These are phyloP conservation scores for Papiliotrema terrestris DNA, from an alignment of 1,284 basidiomycete species.

Conservation along the genomic window DNA sequence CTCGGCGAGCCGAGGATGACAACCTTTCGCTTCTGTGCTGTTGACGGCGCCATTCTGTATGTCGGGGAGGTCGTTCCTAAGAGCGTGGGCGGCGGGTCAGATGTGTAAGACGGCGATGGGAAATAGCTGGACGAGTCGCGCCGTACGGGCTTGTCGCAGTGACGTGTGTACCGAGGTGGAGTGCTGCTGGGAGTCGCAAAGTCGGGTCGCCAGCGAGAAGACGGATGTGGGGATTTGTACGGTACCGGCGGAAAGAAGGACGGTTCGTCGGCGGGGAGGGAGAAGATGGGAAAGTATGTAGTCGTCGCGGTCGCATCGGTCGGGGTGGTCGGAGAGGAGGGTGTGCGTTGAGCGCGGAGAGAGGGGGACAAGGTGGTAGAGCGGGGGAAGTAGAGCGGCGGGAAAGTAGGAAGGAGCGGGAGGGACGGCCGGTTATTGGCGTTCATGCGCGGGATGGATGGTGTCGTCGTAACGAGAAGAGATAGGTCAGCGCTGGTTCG, in stretches of 20 bases:
- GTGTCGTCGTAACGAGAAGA: not conserved
- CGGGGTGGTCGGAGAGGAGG: not conserved
- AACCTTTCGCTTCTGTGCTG: slow-evolving; percentile 66
- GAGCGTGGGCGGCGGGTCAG: not conserved
- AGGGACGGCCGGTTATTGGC: not conserved
- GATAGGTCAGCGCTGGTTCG: not conserved
- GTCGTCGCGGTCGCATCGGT: not conserved
- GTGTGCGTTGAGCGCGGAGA: not conserved
- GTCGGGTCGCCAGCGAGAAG: not conserved
- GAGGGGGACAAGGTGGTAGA: not conserved
- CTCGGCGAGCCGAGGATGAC: slow-evolving; percentile 74
- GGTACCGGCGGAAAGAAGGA: not conserved
- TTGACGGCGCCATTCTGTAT: slow-evolving; percentile 1
- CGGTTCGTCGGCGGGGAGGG: not conserved
- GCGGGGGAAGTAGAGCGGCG: not conserved
- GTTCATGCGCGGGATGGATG: not conserved
- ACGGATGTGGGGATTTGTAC: not conserved
- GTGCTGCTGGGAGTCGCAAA: too few relatives aligned
- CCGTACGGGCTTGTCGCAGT: not conserved
- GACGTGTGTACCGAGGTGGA: too few relatives aligned
- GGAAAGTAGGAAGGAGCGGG: not conserved
- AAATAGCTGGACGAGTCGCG: not conserved
- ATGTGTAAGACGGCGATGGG: not conserved
- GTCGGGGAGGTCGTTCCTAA: not conserved
- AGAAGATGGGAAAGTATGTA: not conserved